Evolutionary conservation across 2,329 filamentous ascomycete genomes (phyloP), one percentile per base, ranked within the genome.

Genomic region (Chalaropsis ovoidea): DNA sequence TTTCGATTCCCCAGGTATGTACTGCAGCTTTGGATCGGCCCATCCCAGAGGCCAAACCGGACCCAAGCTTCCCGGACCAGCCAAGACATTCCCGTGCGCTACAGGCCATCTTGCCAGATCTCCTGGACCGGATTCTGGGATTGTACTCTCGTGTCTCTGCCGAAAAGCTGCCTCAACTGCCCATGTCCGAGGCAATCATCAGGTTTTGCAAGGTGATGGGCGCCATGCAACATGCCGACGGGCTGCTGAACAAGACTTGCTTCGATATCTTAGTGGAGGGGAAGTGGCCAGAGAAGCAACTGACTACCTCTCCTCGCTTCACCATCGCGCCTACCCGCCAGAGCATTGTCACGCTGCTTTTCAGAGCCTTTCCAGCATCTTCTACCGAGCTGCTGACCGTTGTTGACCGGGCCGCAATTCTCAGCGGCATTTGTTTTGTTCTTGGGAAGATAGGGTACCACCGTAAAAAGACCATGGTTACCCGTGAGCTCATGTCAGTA

Each of bases 381-480:
- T 79, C 83, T 6, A 81, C 86, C 0, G 87, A 89, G 69, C 73
- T 83, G 35, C 77, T 95, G 63, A 87, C 86, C 2, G 83, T 87
- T 3, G 84, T 86, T 10, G 92, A 96, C 74, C 82, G 88, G 24
- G 85, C 89, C 11, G 84, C 88, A 10, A 86, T 96, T 43, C 79
- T 96, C 17, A 87, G 90, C 69, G 93, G 91, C 13, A 90, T 97
- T 69, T 87, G 90, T 7, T 86, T 88, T n/a, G 85, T 95, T n/a
- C 78, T 96, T 10, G 88, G 90, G 0, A 80, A 84, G 5, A 76
- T 99, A 7, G 90, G 89, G 0, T 83, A 93, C 68, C 85, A 91
- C 67, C 83, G 94, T 66, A 97, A 96, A 76, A 95, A 95, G 75
- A 91, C 89, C 3, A 88, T 97, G 76, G 85, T 96, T 0, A 82